Base-by-base conservation (phyloP, 352 stramenopile genomes). In the Phytophthora crassamura region DNA sequence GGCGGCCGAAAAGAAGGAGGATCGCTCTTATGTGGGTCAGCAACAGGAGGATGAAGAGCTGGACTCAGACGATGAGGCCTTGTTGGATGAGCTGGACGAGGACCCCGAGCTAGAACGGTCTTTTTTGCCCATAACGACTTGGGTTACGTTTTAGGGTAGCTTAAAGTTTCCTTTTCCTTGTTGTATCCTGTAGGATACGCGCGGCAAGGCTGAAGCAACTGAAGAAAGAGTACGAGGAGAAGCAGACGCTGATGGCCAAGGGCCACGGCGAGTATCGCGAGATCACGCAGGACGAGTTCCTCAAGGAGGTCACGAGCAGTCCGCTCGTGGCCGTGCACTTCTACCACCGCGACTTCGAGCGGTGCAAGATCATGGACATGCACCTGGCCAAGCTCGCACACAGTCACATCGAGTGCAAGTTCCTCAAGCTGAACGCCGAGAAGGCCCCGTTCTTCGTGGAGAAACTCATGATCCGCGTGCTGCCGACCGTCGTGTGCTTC, bases 321-420 rank as follows among this genome's bases (percentile, higher is more conserved):
- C 77, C 81, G 32, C 76, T 88, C 48, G 95, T 88, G 33, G 82
- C 98, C 3, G 87, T 98, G 34, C 95, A 99, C 60, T 99, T 98
- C 58, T 99, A 97, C 79, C 96, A 99, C 74, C 85, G 95, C 30
- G 97, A 99, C 60, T 99, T 99, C 80, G 90, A 98, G 76, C 82
- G 90, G 22, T 99, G 95, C 80, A 98, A 98, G 77, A 96, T 99
- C 68, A 98, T 99, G 93, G 95, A 99, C 74, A 97, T 91, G 80
- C 87, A 95, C 64, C 42, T 95, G 22, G 49, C 36, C 12, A 75
- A 79, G 22, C 45, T 95, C n/a, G 80, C 85, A 12, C 74, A 72
- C 28, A 67, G 35, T 25, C 84, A 93, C 60, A 86, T 95, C 65
- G 90, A 98, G 70, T 97, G 92, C 64, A 99, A 99, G 40, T 98